These are phyloP conservation scores for Venturia pyrina DNA, from an alignment of 2,329 filamentous ascomycete species.

Conservation along the genomic window DNA sequence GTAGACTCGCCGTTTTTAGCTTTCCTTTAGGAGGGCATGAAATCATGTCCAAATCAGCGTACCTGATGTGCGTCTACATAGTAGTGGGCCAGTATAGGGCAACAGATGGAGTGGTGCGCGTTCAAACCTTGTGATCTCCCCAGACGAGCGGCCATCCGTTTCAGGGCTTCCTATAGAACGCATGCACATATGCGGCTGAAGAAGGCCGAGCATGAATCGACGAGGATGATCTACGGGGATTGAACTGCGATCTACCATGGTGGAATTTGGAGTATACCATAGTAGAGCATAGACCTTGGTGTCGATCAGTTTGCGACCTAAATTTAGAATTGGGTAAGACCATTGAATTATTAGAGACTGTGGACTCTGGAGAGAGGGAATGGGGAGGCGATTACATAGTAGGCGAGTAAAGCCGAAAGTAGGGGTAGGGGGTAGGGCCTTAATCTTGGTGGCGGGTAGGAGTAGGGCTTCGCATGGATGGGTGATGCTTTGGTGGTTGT, in stretches of 20 bases:
- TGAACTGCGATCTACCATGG: too few species aligned
- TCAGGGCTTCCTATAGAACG: not conserved
- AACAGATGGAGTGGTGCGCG: not conserved
- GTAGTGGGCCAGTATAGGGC: not conserved
- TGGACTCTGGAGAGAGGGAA: not conserved
- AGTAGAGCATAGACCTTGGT: not conserved
- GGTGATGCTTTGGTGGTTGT: not conserved
- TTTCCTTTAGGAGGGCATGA: too few species aligned
- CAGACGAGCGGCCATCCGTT: not conserved
- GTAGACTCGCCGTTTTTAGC: too few species aligned
- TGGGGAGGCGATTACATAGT: too few species aligned
- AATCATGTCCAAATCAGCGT: too few species aligned
- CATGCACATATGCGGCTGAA: not conserved
- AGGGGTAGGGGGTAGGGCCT: too few species aligned
- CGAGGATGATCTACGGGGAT: not conserved
- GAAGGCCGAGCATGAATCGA: not conserved
- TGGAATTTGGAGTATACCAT: too few species aligned
- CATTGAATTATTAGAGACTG: too few species aligned
- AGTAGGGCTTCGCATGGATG: not conserved
- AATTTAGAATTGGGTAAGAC: not conserved
- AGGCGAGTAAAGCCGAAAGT: too few species aligned
- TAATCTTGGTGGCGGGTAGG: too few species aligned
- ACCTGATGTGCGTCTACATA: too few species aligned
- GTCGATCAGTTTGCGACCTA: not conserved
- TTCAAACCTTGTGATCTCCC: not conserved